Evolutionary conservation across 108 stramenopile species (phyloP).

Genomic region (Cyclotella choctawhatcheeana): DNA sequence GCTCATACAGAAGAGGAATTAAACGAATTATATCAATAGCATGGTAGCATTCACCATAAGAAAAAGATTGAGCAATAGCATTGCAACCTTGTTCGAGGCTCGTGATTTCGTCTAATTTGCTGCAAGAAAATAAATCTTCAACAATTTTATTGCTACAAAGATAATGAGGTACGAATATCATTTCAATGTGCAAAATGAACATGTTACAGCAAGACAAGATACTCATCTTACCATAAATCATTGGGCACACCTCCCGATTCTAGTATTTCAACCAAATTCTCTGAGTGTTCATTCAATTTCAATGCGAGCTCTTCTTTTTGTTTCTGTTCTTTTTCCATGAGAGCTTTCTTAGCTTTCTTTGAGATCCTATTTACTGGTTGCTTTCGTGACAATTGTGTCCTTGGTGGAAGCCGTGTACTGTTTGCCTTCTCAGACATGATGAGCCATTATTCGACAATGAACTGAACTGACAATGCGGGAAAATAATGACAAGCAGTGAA

Average conservation of each 20-base stretch:
- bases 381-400: background rate
- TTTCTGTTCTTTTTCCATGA: conserved; percentile 8
- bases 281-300: conserved; percentile 1
- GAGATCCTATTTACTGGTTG: background rate
- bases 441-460: background rate
- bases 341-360: background rate
- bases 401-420: conserved; percentile 5
- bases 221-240: conserved; percentile 7
- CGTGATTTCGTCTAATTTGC: background rate
- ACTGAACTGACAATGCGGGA: too few species aligned
- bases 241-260: conserved; percentile 29
- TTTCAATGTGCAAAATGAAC: background rate
- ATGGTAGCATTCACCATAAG: conserved; percentile 26
- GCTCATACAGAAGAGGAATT: conserved; percentile 21
- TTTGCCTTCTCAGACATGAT: conserved; percentile 6
- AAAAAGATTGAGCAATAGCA: conserved; percentile 18
- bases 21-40: conserved; percentile 23
- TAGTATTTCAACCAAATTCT: conserved; percentile 14
- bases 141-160: conserved; percentile 2
- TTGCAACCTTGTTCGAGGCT: conserved; percentile 12
- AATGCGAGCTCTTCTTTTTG: conserved; percentile 6
- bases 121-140: background rate
- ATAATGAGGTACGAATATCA: background rate
- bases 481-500: background rate
- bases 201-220: background rate